These are phyloP conservation scores for Heritiera fomes DNA, from an alignment of 345 rosid species.

Conservation along the genomic window DNA sequence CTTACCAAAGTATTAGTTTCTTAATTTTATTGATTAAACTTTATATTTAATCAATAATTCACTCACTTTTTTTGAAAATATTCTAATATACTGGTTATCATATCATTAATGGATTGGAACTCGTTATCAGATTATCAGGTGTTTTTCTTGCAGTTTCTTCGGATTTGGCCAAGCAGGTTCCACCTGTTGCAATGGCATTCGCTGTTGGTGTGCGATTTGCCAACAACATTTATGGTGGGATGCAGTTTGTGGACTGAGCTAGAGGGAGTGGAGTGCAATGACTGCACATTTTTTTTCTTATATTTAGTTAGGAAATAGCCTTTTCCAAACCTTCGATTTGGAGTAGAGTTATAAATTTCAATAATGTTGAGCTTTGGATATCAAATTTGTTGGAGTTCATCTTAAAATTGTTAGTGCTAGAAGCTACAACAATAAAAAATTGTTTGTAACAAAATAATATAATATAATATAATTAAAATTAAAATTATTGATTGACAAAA, in stretches of 20 bases:
- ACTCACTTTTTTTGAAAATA: too few species aligned
- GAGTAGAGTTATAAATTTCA: background rate
- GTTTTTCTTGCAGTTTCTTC: slow-evolving; percentile 31
- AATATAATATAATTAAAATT: too few species aligned
- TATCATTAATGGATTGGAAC: too few species aligned
- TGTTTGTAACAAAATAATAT: too few species aligned
- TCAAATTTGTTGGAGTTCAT: background rate
- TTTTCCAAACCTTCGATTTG: background rate
- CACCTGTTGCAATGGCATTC: slow-evolving; percentile 81
- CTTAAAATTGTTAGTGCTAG: too few species aligned
- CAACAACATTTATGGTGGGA: slow-evolving; percentile 82
- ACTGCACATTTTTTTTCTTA: background rate
- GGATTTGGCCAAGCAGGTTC: slow-evolving; percentile 64
- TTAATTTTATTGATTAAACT: too few species aligned
- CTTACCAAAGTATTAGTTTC: too few species aligned
- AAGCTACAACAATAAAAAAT: too few species aligned
- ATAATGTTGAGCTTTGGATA: background rate
- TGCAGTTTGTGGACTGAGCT: slow-evolving; percentile 97
- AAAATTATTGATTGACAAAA: too few species aligned
- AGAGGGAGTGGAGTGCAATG: slow-evolving; percentile 68
- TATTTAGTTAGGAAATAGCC: background rate
- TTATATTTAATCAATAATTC: too few species aligned
- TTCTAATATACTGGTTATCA: slow-evolving; percentile 50
- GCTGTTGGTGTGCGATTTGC: slow-evolving; percentile 82
- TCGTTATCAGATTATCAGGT: too few species aligned